These are phyloP conservation scores for Trichoderma sp. DNA, from an alignment of 2,329 filamentous ascomycete genomes.

Conservation along the genomic window DNA sequence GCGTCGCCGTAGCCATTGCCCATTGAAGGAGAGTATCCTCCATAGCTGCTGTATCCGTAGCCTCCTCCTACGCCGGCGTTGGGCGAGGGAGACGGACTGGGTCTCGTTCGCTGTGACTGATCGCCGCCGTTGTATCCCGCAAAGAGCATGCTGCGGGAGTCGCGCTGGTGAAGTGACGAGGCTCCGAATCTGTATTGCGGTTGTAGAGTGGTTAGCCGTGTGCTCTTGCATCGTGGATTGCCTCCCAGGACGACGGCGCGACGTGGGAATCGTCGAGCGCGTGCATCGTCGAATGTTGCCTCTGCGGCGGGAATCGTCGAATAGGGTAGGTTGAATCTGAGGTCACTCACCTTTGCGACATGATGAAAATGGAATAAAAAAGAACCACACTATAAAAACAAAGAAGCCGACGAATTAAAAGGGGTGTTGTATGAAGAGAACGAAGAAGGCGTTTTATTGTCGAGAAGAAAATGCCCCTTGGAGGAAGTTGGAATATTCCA, in stretches of 20 bases:
- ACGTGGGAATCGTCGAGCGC: not conserved
- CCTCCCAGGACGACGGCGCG: not conserved
- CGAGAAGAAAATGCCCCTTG: constrained; percentile 11
- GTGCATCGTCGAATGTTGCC: constrained; percentile 2
- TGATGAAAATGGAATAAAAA: constrained; percentile 20
- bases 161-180: constrained; percentile 69
- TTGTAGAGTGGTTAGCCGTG: not conserved
- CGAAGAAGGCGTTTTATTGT: not conserved
- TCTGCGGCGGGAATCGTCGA: not conserved
- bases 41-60: constrained; percentile 22
- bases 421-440: not conserved
- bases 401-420: not conserved
- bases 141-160: constrained; percentile 71
- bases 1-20: constrained; percentile 31
- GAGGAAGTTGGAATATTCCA: not conserved
- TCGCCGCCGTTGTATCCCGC: constrained; percentile 64
- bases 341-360: constrained; percentile 38
- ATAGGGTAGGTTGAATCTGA: not conserved
- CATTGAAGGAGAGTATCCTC: constrained; percentile 45
- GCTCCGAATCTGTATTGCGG: constrained; percentile 56
- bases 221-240: not conserved
- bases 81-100: constrained; percentile 46
- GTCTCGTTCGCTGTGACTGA: constrained; percentile 37
- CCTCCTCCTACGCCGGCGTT: constrained; percentile 30
- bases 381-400: not conserved